Conservation (phyloP, 148 eudicot species). For the Cornus controversa region DNA sequence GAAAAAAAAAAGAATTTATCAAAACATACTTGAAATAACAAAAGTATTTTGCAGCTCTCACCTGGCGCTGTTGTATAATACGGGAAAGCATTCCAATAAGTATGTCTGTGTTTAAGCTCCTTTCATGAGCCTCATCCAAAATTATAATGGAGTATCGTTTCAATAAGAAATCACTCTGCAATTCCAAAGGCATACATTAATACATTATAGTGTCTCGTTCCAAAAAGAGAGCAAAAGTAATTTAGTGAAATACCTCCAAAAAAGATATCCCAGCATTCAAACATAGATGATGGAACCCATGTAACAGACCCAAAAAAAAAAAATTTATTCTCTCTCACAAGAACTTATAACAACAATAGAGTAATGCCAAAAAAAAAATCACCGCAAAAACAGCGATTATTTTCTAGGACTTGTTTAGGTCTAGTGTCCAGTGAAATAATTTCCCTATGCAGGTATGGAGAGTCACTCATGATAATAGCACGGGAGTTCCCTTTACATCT, state of each 20-base stretch:
- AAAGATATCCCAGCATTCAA: too few species aligned
- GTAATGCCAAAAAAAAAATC: too few species aligned
- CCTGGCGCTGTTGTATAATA: conserved; percentile 63
- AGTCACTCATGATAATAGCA: too few species aligned
- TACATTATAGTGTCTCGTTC: neutral
- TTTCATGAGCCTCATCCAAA: conserved; percentile 98
- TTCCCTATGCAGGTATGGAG: too few species aligned
- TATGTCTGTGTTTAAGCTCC: conserved; percentile 93
- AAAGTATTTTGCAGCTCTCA: conserved; percentile 15
- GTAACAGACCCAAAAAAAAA: neutral
- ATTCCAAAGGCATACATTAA: neutral
- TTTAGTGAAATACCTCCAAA: neutral
- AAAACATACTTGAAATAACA: neutral
- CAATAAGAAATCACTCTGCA: conserved; percentile 79
- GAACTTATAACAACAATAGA: too few species aligned
- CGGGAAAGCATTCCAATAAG: conserved; percentile 98
- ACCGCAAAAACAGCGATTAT: neutral
- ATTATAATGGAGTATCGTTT: conserved; percentile 74
- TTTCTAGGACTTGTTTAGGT: too few species aligned
- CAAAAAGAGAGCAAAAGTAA: neutral
- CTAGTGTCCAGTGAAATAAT: too few species aligned
- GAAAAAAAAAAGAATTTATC: neutral
- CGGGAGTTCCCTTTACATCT: too few species aligned
- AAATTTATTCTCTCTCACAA: too few species aligned
- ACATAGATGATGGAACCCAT: neutral